Evolutionary conservation across 768 basidiomycete genomes (phyloP), one percentile per base, ranked within the genome.

Genomic region (Mrakia blollopis): DNA sequence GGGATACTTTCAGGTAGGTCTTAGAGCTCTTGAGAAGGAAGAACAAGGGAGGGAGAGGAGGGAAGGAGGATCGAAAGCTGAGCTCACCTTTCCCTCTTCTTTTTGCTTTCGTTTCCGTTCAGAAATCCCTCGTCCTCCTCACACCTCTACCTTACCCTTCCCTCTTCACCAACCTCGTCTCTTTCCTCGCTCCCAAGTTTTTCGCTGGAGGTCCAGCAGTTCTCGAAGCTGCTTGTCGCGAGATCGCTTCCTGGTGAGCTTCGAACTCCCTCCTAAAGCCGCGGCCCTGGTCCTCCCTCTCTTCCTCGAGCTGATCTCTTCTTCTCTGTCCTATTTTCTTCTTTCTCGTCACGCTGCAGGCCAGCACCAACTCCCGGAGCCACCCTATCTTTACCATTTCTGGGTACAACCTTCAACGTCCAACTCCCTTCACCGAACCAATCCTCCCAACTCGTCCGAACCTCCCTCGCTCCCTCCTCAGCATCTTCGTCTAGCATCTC

Each of bases 111-210:
- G 7, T 2, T 37, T 63, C 52, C n/a, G n/a, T 32, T 0, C 70
- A 78, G 77, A 78, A 78, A 71, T 78, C 77, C 16, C 67, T 78
- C 32, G 77, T 78, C 73, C 73, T 78, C 8, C 69, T 78, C 14
- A 73, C 54, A 7, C 60, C 72, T 32, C 69, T 78, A 6, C 72
- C 77, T 3, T 78, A 78, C 52, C 77, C 77, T 35, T 78, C 77
- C 1, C 61, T 78, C n/a, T 78, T 78, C 67, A 62, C 60, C 30
- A n/a, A 68, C 18, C 32, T 78, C 32, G 73, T 78, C 57, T 52
- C 63, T 25, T 67, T 47, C 44, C 52, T 78, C 16, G 77, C 73
- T 0, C 68, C 73, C 21, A 65, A 52, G 13, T 78, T 70, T 61
- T 78, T 78, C 52, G 62, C 63, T 0, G 44, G 74, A 28, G 77